These are phyloP conservation scores for Fagus sylvatica DNA, from an alignment of 306 rosid genomes.

Conservation along the genomic window DNA sequence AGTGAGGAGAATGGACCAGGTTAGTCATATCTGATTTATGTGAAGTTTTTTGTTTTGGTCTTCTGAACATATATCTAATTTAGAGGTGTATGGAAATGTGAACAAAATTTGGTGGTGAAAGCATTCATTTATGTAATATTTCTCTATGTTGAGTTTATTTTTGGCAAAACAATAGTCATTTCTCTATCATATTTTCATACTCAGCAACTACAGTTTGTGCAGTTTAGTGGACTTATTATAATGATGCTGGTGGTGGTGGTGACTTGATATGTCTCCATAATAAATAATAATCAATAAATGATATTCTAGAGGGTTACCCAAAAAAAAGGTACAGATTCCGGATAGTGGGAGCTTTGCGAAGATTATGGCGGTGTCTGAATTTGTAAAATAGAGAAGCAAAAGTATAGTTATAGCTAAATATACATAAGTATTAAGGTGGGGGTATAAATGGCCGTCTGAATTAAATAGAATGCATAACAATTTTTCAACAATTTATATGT, in stretches of 20 bases:
- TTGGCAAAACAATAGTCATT: not conserved
- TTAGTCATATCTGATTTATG: conserved; percentile 33
- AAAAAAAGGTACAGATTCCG: too few relatives aligned
- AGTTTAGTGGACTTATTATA: not conserved
- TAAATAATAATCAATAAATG: not conserved
- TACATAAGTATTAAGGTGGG: not conserved
- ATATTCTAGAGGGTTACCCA: too few relatives aligned
- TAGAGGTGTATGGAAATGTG: not conserved
- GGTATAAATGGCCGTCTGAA: not conserved
- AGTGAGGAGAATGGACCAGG: conserved; percentile 94
- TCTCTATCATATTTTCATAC: not conserved
- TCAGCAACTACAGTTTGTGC: not conserved
- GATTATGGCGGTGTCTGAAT: not conserved
- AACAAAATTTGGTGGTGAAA: not conserved
- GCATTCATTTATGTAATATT: not conserved
- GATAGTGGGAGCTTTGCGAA: not conserved
- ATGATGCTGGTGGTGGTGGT: not conserved
- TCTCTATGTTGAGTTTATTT: not conserved
- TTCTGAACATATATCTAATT: not conserved
- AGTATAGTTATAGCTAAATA: not conserved
- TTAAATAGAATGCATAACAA: conserved; percentile 8
- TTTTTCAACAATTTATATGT: conserved; percentile 3
- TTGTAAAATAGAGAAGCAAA: not conserved
- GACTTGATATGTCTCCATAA: too few relatives aligned
- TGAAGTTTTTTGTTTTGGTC: not conserved